phyloP scores from a whole-genome alignment of 192 early-diverging fungal genomes.

The Linnemannia hyalina region DNA sequence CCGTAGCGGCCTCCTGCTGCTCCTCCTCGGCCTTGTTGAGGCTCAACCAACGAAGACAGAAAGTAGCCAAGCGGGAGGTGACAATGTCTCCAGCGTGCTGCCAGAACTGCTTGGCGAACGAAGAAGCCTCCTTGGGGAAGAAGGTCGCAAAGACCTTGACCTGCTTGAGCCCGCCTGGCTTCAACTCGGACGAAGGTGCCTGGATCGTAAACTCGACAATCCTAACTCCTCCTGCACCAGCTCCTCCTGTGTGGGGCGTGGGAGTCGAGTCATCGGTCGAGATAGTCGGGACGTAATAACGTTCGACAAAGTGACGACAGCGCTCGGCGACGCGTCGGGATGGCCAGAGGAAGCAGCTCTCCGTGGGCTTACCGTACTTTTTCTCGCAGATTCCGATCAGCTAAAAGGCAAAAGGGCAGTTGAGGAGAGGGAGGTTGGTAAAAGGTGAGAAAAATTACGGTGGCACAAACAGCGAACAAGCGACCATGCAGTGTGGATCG shows the following conservation, averaged over 20 bases:
- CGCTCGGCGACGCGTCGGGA: constrained; percentile 73
- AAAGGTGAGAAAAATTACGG: neutral
- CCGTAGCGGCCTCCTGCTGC: constrained; percentile 32
- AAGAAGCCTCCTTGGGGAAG: constrained; percentile 76
- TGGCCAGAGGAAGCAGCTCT: constrained; percentile 83
- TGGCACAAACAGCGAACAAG: neutral
- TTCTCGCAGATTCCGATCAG: constrained; percentile 62
- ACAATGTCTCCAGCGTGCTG: constrained; percentile 95
- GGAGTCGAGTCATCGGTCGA: constrained; percentile 41
- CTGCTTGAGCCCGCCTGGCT: constrained; percentile 46
- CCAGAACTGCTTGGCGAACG: constrained; percentile 95
- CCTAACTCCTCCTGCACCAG: constrained; percentile 56
- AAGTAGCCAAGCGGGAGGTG: constrained; percentile 87
- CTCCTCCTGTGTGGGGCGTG: constrained; percentile 33
- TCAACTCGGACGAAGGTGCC: constrained; percentile 61
- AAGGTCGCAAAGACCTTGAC: constrained; percentile 74
- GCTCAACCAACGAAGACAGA: constrained; percentile 78
- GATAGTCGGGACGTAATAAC: constrained; percentile 57
- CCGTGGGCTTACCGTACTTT: constrained; percentile 74
- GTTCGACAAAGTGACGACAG: constrained; percentile 74
- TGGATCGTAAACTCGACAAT: constrained; percentile 77
- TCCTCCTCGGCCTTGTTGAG: constrained; percentile 63
- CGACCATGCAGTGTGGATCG: neutral
- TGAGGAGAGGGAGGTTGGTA: too few relatives aligned
- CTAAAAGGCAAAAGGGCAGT: constrained; percentile 16